Base-by-base conservation (phyloP, 176 grass and related monocot species). In the Elymus sibiricus region DNA sequence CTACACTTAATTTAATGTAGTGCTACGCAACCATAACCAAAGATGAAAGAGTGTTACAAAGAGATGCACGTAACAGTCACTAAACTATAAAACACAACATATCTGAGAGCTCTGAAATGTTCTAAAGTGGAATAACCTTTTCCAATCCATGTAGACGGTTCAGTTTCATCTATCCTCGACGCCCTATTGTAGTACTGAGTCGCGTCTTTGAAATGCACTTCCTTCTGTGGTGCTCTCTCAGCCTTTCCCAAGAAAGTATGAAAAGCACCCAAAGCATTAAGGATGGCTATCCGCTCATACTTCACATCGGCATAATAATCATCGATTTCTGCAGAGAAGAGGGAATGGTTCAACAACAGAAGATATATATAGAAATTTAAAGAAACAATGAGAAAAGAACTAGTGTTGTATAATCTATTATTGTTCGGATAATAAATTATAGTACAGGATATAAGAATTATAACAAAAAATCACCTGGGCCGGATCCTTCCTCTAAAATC, bases 271-370 rank as follows among this genome's bases (percentile, higher is more conserved):
- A 98, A 93, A 43, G 96, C 90, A 89, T 91, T 98, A 81, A 98
- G 89, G 72, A 98, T 94, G 35, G 93, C 90, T 44, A 98, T 98
- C 49, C 93, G 85, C 76, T 98, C 96, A 70, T 95, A 98, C 78
- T 98, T 98, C 74, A 98, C 96, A 82, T 98, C 96, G 13, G 93
- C 89, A 91, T 98, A 98, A 74, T 98, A 98, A 34, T 95, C 95
- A 34, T 98, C 95, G 28, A 95, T 95, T 92, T 98, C 95, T 98
- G 90, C 55, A 77, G 81, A 83, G 38, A 77, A 76, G 24, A 73
- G 58, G 22, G 21, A 82, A 83, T 62, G 13, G 78, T 80, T 89
- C 39, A 67, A 65, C 44, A 84, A 76, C 28, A 55, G 42, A 12
- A 2, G 40, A 60, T 88, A 79, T 64, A 15, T 35, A 55, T 17